Evolutionary conservation across 176 grass and related monocot genomes (phyloP).

Genomic region (Rhipidocladum racemiflorum): DNA sequence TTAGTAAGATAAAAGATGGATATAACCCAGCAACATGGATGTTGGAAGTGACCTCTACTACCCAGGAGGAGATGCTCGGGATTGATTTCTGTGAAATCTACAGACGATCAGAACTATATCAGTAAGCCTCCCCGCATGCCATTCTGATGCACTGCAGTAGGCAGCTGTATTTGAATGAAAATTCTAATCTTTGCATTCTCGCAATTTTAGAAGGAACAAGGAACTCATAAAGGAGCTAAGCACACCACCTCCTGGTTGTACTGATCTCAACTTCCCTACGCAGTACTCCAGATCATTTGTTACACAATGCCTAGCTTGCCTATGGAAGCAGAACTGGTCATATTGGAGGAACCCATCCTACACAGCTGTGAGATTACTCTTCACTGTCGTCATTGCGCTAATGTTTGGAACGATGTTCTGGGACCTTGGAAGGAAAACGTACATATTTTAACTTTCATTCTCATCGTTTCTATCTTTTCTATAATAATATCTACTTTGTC

Average conservation of each 20-base stretch:
- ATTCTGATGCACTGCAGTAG: constrained; percentile 5
- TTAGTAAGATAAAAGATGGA: constrained; percentile 66
- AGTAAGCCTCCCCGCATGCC: constrained; percentile 40
- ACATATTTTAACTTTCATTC: constrained; percentile 26
- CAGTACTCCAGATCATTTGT: constrained; percentile 61
- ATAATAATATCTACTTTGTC: background rate
- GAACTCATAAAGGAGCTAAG: constrained; percentile 65
- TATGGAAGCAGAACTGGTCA: constrained; percentile 76
- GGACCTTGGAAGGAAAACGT: constrained; percentile 68
- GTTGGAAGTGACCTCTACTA: constrained; percentile 64
- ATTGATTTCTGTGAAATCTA: constrained; percentile 65
- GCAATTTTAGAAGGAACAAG: constrained; percentile 75
- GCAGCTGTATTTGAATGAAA: constrained; percentile 9
- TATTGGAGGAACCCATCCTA: constrained; percentile 89
- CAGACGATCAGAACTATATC: constrained; percentile 62
- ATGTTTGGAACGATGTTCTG: constrained; percentile 87
- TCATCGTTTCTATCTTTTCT: background rate
- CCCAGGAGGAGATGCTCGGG: constrained; percentile 66
- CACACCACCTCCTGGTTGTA: constrained; percentile 50
- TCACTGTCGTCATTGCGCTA: constrained; percentile 53
- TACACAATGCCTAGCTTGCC: constrained; percentile 71
- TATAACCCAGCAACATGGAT: constrained; percentile 96
- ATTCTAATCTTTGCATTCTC: constrained; percentile 14
- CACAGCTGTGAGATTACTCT: constrained; percentile 67
- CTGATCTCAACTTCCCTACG: constrained; percentile 63